Conservation (phyloP, 176 grass and related monocot genomes). For the Bothriochloa decipiens region DNA sequence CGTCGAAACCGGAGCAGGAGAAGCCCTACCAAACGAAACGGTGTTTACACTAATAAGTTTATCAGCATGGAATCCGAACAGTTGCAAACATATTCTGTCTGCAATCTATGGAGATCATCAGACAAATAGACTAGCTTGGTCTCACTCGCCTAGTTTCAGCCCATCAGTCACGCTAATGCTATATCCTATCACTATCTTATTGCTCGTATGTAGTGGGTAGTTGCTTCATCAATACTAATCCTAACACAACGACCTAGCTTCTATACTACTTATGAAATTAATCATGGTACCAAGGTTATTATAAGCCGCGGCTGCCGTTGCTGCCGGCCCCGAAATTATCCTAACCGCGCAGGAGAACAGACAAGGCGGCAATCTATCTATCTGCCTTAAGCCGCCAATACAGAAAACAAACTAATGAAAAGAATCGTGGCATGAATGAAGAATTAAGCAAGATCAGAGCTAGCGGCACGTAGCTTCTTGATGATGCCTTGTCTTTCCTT, state of each 20-base stretch:
- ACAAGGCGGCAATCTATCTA: no score
- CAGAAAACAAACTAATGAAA: no score
- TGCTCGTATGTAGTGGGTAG: neutral
- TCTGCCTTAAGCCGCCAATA: no score
- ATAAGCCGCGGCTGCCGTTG: neutral
- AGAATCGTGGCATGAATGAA: no score
- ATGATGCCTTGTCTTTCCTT: slow-evolving; percentile 8
- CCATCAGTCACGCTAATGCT: neutral
- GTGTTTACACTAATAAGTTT: no score
- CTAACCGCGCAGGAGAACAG: no score
- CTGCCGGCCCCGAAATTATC: no score
- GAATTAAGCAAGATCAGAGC: neutral
- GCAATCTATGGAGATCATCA: no score
- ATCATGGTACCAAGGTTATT: neutral
- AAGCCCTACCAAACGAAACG: no score
- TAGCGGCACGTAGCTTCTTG: neutral
- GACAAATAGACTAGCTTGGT: neutral
- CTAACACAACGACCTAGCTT: neutral
- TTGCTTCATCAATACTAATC: neutral
- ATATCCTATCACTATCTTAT: neutral
- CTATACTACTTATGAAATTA: no score
- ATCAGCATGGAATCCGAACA: no score
- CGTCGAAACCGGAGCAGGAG: no score
- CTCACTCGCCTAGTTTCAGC: neutral
- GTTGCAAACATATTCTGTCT: neutral